These are phyloP conservation scores for Beauveria brongniartii DNA, from an alignment of 2,329 filamentous ascomycete species.

Conservation along the genomic window DNA sequence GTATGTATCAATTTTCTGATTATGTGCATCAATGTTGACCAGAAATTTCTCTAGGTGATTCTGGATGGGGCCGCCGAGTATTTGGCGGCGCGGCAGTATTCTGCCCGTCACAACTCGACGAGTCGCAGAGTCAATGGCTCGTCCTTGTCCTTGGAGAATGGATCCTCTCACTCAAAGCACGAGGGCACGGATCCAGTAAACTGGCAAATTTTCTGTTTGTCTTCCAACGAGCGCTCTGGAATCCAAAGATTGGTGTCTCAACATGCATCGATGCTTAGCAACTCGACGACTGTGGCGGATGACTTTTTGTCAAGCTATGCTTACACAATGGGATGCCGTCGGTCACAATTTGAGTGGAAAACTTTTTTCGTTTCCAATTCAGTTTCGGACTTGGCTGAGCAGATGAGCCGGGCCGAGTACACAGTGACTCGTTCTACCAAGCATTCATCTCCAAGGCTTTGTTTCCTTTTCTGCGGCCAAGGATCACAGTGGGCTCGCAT, in stretches of 20 bases:
- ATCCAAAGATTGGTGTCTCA: conserved; percentile 28
- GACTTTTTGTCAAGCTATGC: conserved; percentile 32
- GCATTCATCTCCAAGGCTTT: conserved; percentile 23
- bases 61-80: conserved; percentile 39
- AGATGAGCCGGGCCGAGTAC: conserved; percentile 18
- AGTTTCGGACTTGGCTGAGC: conserved; percentile 23
- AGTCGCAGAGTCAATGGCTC: background rate
- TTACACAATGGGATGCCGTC: conserved; percentile 38
- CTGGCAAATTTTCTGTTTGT: conserved; percentile 34
- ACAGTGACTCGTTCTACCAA: conserved; percentile 18
- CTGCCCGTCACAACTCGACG: background rate
- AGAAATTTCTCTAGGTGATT: conserved; percentile 23
- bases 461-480: conserved; percentile 37
- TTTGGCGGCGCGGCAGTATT: conserved; percentile 15
- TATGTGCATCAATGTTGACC: background rate
- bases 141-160: background rate
- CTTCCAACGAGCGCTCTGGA: conserved; percentile 34
- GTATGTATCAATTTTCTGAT: conserved; percentile 19
- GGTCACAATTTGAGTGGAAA: conserved; percentile 37
- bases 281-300: conserved; percentile 3
- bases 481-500: conserved; percentile 35
- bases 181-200: background rate
- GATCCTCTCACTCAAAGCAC: background rate
- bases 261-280: conserved; percentile 25
- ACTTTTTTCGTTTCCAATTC: conserved; percentile 29